A percentile compares a stretch with the other conserved stretches of the same genome.
These are phyloP conservation scores for Fraxinus baroniana DNA, from an alignment of 305 asterid species.

Conservation along the genomic window DNA sequence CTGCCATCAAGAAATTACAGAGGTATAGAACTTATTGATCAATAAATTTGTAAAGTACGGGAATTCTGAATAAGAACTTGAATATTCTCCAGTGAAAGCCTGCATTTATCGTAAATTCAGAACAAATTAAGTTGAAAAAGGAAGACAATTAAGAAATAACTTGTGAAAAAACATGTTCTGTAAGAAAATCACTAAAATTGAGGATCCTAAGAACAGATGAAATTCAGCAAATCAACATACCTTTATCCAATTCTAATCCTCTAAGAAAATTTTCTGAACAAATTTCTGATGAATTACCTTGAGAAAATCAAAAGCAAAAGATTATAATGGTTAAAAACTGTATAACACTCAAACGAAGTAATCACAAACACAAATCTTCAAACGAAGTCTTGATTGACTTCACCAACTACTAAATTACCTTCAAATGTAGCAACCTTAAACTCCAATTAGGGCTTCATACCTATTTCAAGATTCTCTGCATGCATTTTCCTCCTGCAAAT, in stretches of 20 bases:
- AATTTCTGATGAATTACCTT: slow-evolving; percentile 22
- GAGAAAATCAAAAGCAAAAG: neutral
- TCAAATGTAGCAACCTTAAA: slow-evolving; percentile 51
- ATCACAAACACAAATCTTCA: slow-evolving; percentile 15
- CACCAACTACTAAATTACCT: slow-evolving; percentile 43
- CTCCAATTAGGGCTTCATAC: slow-evolving; percentile 27
- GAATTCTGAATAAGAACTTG: slow-evolving; percentile 8
- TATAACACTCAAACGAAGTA: slow-evolving; percentile 42
- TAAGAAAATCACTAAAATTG: neutral
- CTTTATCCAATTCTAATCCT: slow-evolving; percentile 12
- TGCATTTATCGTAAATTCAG: slow-evolving; percentile 21
- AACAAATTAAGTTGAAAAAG: neutral
- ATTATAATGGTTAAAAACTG: neutral
- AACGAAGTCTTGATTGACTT: slow-evolving; percentile 29
- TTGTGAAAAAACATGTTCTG: neutral
- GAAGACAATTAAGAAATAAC: neutral
- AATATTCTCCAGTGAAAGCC: slow-evolving; percentile 9
- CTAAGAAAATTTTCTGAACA: slow-evolving; percentile 1
- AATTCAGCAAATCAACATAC: slow-evolving; percentile 26
- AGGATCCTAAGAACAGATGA: neutral
- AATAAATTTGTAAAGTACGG: neutral
- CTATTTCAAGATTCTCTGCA: slow-evolving; percentile 7
- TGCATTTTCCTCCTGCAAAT: slow-evolving; percentile 3
- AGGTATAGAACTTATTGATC: neutral
- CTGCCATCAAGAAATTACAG: slow-evolving; percentile 39